Conservation (phyloP, 352 stramenopile species). For the Phytophthora chlamydospora region DNA sequence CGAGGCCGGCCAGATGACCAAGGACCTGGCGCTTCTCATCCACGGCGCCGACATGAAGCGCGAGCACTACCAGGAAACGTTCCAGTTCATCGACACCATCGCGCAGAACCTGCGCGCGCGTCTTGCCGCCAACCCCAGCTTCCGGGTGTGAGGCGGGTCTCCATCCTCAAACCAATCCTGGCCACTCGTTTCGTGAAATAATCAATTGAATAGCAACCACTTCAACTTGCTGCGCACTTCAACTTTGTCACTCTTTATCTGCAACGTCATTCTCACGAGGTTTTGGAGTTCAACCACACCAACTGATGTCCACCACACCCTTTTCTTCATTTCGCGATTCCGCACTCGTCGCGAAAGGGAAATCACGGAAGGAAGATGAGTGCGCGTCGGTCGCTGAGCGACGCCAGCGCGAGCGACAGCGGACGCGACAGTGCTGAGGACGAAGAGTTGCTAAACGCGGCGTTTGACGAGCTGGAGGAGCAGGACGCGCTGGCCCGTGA, state of each 20-base stretch:
- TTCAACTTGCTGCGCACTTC: too few species aligned
- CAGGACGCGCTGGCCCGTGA: constrained; percentile 38
- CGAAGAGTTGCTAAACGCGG: constrained; percentile 34
- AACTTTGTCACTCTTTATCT: too few species aligned
- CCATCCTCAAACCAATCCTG: too few species aligned
- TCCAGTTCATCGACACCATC: constrained; percentile 65
- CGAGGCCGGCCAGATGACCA: constrained; percentile 83
- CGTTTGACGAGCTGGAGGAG: constrained; percentile 44
- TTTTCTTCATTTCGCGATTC: constrained; percentile 3
- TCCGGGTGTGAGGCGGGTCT: constrained; percentile 35
- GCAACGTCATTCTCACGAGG: too few species aligned
- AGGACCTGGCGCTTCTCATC: constrained; percentile 86
- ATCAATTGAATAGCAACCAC: not conserved
- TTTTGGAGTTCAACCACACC: too few species aligned
- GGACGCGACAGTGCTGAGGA: constrained; percentile 3
- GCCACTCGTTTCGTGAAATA: not conserved
- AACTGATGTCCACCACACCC: too few species aligned
- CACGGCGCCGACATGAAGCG: constrained; percentile 73
- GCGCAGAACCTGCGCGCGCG: constrained; percentile 53
- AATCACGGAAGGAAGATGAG: constrained; percentile 18
- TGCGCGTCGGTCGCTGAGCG: constrained; percentile 17
- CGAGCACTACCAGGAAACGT: constrained; percentile 87
- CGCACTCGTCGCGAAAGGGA: not conserved
- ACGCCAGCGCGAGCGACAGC: constrained; percentile 25
- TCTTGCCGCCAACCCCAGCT: constrained; percentile 43